phyloP scores from a whole-genome alignment of 78 protist species.

The Dictyostelium discoideum region DNA sequence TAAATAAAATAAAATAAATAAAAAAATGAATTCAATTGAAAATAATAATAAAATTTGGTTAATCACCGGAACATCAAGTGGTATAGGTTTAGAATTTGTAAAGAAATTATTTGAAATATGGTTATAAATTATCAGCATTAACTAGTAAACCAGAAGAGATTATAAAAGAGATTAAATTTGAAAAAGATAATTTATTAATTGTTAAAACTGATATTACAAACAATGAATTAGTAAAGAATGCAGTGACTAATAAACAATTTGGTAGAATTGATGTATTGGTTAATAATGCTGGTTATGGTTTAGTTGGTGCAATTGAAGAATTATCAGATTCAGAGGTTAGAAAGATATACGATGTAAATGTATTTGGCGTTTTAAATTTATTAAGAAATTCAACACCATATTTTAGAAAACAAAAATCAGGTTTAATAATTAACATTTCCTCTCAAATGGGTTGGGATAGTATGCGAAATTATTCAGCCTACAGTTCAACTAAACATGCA shows the following conservation, averaged over 20 bases:
- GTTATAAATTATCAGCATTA: background rate
- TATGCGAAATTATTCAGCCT: background rate
- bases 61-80: constrained; percentile 15
- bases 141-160: constrained; percentile 2
- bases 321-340: background rate
- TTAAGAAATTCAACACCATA: constrained; percentile 13
- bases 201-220: constrained; percentile 75
- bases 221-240: constrained; percentile 75
- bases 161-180: background rate
- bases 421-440: constrained; percentile 17
- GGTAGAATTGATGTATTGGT: constrained; percentile 91
- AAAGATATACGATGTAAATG: background rate
- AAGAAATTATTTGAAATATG: background rate
- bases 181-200: background rate
- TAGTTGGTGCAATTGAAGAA: background rate
- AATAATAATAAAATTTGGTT: constrained; percentile 15
- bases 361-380: background rate
- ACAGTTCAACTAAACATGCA: background rate
- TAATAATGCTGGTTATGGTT: constrained; percentile 85
- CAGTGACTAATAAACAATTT: constrained; percentile 85
- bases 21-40: background rate
- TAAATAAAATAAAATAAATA: background rate
- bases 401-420: constrained; percentile 14
- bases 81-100: background rate
- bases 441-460: background rate